A percentile compares a stretch with the other conserved stretches of the same genome.
Evolutionary conservation across 371 early-diverging fungal species (phyloP).

Genomic region (Encephalitozoon romaleae): DNA sequence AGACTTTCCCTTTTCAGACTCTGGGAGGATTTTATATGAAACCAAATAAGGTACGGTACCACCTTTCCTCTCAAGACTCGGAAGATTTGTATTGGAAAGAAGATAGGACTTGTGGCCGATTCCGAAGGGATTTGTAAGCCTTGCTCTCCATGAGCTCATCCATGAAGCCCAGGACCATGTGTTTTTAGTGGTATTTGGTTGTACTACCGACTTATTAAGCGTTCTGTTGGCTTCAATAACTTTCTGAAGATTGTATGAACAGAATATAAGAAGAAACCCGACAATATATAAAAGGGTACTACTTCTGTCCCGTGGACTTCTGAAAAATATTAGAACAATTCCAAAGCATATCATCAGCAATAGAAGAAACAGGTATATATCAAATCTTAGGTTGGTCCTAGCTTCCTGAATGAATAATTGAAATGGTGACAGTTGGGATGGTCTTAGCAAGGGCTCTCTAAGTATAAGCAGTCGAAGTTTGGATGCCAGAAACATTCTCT

Average conservation of each 20-base stretch:
- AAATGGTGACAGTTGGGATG: not conserved
- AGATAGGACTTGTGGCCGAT: not conserved
- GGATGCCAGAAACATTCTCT: not conserved
- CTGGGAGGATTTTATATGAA: not conserved
- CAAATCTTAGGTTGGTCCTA: not conserved
- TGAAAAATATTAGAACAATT: not conserved
- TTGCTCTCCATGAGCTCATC: not conserved
- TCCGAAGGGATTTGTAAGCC: no score
- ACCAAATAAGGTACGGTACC: not conserved
- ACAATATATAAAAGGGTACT: not conserved
- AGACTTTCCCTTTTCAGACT: not conserved
- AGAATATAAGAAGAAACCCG: slow-evolving; percentile 24
- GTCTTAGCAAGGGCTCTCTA: not conserved
- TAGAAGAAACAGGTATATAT: not conserved
- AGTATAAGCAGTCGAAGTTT: not conserved
- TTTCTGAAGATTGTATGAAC: slow-evolving; percentile 21
- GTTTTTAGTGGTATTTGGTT: not conserved
- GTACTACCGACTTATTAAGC: not conserved
- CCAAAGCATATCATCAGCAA: not conserved
- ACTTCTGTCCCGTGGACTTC: not conserved
- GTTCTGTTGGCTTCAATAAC: not conserved
- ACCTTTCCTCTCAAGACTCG: no score
- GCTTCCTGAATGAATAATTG: not conserved
- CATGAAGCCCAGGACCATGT: not conserved
- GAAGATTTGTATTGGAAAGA: not conserved